Base-by-base conservation (phyloP, 805 yeast species). In the Barnettozyma californica region DNA sequence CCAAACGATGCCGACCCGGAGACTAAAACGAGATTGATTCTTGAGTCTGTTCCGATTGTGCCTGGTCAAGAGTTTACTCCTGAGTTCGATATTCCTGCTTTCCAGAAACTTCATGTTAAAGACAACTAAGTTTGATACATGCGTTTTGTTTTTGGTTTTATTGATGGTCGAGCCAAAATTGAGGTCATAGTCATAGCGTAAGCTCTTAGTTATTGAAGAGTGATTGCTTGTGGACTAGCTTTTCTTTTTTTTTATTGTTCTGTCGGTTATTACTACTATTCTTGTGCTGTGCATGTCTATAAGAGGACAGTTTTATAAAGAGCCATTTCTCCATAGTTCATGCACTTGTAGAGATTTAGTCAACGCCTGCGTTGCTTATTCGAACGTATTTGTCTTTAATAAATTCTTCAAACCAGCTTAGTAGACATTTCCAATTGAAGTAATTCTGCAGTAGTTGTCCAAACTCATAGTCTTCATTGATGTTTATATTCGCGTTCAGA, bases 11-110 rank as follows among this genome's bases (percentile, higher is more conserved):
- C 72, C n/a, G 68, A 71, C 45, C 71, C 80, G n/a, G 78, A 78
- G 42, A 70, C 69, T 29, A 77, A 84, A 61, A 74, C 74, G 45
- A 70, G 75, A 48, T 74, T 78, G 45, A 73, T 90, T 26, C 71
- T 83, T 48, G 79, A 78, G 46, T 69, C 84, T 43, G 87, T 83
- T 19, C 97, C 97, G 3, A 77, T 91, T 39, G 67, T 89, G 41
- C 96, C 96, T 1, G 96, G 96, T 16, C 95, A 89, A 61, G 57
- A 69, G 45, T 81, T 82, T 59, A 77, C 81, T 18, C 78, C 76
- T 25, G 76, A 80, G 54, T 86, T 86, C 62, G 77, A 78, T 41
- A 77, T 80, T 34, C 88, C 94, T 11, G 94, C 88, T 13, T 76
- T 68, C 51, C 66, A 79, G 60, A 84, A 87, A 67, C 62, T 67